Conservation (phyloP, 108 stramenopile species). For the Discostella pseudostelligera region DNA sequence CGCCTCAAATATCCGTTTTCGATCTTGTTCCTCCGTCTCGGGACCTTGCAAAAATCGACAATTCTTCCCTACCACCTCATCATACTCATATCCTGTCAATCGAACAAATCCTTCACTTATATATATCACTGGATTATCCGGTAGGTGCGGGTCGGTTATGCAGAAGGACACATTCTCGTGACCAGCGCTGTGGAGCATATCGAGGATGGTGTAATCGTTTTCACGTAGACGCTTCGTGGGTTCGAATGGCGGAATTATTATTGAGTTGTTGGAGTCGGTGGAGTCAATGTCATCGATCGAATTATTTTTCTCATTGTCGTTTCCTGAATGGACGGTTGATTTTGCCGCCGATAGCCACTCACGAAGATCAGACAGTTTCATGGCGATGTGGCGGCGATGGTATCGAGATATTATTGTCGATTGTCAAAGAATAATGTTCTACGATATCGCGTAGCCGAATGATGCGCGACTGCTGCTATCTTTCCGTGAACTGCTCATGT, state of each 20-base stretch:
- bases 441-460: too few relatives aligned
- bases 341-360: conserved; percentile 9
- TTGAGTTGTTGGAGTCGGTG: too few relatives aligned
- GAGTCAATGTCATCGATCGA: neutral
- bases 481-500: too few relatives aligned
- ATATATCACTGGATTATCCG: conserved; percentile 40
- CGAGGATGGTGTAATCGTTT: conserved; percentile 32
- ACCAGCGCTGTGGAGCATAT: conserved; percentile 45
- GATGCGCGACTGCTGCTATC: too few relatives aligned
- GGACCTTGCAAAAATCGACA: conserved; percentile 43
- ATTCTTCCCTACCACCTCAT: conserved; percentile 37
- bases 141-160: conserved; percentile 35
- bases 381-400: neutral
- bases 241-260: conserved; percentile 5
- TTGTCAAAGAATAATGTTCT: too few relatives aligned
- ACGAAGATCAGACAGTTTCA: conserved; percentile 15
- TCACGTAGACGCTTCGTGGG: conserved; percentile 34
- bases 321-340: neutral
- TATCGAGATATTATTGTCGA: too few relatives aligned
- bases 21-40: conserved; percentile 24
- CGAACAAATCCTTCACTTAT: conserved; percentile 34
- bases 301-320: neutral
- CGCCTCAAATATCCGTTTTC: conserved; percentile 22
- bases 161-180: conserved; percentile 41
- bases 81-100: conserved; percentile 31